These are phyloP conservation scores for Haberlea rhodopensis DNA, from an alignment of 257 asterid species.

Conservation along the genomic window DNA sequence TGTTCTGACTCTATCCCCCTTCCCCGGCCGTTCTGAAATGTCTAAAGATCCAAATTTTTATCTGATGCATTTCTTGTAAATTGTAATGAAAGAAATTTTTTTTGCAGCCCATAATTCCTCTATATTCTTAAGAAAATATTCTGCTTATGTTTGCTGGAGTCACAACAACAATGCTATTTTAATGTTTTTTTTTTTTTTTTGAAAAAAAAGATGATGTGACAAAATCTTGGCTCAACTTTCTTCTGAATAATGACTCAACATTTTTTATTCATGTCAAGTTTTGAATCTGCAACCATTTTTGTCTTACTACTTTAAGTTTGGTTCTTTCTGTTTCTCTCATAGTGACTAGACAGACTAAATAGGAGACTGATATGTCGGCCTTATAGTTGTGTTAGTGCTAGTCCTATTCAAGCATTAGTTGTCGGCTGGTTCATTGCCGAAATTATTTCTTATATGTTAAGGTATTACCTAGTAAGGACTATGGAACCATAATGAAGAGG, in stretches of 20 bases:
- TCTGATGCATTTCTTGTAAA: background rate
- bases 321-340: slow-evolving; percentile 29
- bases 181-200: background rate
- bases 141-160: slow-evolving; percentile 8
- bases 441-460: slow-evolving; percentile 10
- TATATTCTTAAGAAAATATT: slow-evolving; percentile 9
- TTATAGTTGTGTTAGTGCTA: slow-evolving; percentile 25
- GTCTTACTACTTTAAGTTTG: background rate
- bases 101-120: slow-evolving; percentile 3
- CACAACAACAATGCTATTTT: slow-evolving; percentile 12
- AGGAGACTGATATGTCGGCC: slow-evolving; percentile 34
- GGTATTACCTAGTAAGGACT: slow-evolving; percentile 13
- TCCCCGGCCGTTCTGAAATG: background rate
- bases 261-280: too few species aligned
- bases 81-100: background rate
- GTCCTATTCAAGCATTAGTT: slow-evolving; percentile 29
- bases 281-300: background rate
- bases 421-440: slow-evolving; percentile 22
- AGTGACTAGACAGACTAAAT: slow-evolving; percentile 25
- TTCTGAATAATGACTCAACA: background rate
- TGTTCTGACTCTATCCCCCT: background rate
- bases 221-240: background rate
- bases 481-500: background rate
- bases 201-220: too few species aligned
- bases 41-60: background rate